Conservation (phyloP, 2,329 filamentous ascomycete genomes). For the Venturiaceae sp. region DNA sequence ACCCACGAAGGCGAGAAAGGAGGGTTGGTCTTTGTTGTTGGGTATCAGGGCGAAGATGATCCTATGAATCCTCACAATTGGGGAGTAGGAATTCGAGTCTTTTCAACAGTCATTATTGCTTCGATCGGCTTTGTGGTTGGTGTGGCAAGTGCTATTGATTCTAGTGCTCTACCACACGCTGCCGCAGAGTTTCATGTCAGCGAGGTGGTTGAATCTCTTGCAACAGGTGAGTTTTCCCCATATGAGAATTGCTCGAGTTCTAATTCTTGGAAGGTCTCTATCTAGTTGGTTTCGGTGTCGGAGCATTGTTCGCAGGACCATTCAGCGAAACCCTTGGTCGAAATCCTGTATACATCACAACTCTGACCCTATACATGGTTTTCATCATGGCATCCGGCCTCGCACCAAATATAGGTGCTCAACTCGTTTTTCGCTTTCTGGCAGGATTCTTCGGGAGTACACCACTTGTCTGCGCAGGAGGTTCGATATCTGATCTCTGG, state of each 20-base stretch:
- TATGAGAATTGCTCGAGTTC: no score
- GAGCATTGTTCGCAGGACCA: slow-evolving; percentile 9
- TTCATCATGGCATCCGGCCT: slow-evolving; percentile 2
- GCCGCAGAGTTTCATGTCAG: not conserved
- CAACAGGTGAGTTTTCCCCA: no score
- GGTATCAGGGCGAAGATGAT: no score
- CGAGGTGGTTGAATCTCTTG: not conserved
- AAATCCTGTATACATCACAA: slow-evolving; percentile 8
- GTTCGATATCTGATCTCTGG: not conserved
- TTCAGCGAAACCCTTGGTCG: slow-evolving; percentile 10
- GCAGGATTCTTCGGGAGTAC: not conserved
- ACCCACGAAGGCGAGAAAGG: no score
- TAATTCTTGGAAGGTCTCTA: no score
- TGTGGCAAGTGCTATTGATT: no score
- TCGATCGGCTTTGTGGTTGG: no score
- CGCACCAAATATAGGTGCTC: not conserved
- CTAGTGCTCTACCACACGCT: no score
- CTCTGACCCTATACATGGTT: slow-evolving; percentile 1
- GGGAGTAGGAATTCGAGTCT: no score
- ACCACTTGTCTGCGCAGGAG: not conserved
- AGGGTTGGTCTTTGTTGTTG: no score
- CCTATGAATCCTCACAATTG: no score
- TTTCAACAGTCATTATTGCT: no score
- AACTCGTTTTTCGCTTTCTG: not conserved
- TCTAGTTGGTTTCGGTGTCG: slow-evolving; percentile 9